Percentiles rank a stretch among this genome's conserved stretches.
phyloP scores from a whole-genome alignment of 345 rosid genomes.

The Arabis alpina region DNA sequence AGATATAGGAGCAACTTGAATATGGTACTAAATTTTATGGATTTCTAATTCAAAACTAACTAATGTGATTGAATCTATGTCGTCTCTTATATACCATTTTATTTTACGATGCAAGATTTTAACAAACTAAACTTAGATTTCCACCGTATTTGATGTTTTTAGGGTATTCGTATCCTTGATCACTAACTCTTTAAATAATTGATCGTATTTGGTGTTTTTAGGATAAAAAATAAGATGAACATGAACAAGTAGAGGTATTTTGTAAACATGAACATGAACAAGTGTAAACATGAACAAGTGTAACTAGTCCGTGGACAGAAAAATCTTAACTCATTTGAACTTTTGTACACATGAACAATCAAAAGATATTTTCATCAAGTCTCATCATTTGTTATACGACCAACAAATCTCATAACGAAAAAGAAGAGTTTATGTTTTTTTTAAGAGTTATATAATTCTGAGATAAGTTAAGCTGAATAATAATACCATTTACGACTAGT shows the following conservation, averaged over 20 bases:
- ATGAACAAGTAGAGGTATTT: too few relatives aligned
- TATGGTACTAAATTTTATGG: not conserved
- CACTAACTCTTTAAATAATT: conserved; percentile 17
- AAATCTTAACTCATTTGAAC: conserved; percentile 27
- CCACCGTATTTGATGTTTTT: not conserved
- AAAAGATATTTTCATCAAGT: conserved; percentile 31
- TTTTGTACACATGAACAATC: conserved; percentile 36
- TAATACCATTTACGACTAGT: too few relatives aligned
- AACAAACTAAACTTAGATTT: not conserved
- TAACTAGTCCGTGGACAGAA: conserved; percentile 20
- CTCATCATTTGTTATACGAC: conserved; percentile 31
- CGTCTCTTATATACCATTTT: too few relatives aligned
- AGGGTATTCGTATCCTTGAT: conserved; percentile 2
- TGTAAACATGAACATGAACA: too few relatives aligned
- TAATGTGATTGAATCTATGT: too few relatives aligned
- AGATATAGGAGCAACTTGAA: too few relatives aligned
- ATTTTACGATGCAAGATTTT: too few relatives aligned
- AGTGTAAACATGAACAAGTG: too few relatives aligned
- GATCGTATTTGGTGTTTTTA: too few relatives aligned
- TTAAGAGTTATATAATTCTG: not conserved
- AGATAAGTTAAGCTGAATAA: conserved; percentile 4
- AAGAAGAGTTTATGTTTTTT: too few relatives aligned
- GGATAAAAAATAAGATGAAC: too few relatives aligned
- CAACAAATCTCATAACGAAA: conserved; percentile 19
- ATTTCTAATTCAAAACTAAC: not conserved